These are phyloP conservation scores for Tetrapyrgos nigripes DNA, from an alignment of 1,284 basidiomycete species.

Conservation along the genomic window DNA sequence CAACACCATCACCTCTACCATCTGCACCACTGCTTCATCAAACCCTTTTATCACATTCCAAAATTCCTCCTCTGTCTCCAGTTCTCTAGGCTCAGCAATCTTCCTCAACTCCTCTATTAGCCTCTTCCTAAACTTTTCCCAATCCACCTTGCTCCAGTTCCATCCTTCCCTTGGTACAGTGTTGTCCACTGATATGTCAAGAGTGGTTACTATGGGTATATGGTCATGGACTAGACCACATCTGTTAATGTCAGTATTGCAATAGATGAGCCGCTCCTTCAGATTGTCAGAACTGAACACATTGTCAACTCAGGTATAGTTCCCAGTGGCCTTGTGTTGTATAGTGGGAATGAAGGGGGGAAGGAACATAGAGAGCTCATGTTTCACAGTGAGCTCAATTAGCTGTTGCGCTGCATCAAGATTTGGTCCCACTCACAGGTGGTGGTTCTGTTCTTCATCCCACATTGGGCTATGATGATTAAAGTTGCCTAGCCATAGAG, in stretches of 20 bases:
- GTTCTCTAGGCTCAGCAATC: not conserved
- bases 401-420: slow-evolving; percentile 15
- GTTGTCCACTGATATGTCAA: slow-evolving; percentile 11
- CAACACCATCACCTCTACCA: slow-evolving; percentile 27
- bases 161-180: not conserved
- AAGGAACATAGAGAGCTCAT: slow-evolving; percentile 32
- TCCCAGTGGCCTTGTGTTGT: slow-evolving; percentile 27
- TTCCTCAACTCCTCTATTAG: not conserved
- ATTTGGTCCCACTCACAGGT: slow-evolving; percentile 36
- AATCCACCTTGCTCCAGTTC: not conserved
- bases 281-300: slow-evolving; percentile 32
- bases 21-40: slow-evolving; percentile 19
- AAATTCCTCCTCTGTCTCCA: slow-evolving; percentile 1
- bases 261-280: slow-evolving; percentile 18
- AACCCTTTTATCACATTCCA: not conserved
- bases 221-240: slow-evolving; percentile 24
- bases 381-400: slow-evolving; percentile 18
- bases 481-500: slow-evolving; percentile 52
- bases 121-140: not conserved
- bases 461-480: slow-evolving; percentile 56
- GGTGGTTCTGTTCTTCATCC: slow-evolving; percentile 44
- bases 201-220: slow-evolving; percentile 20
- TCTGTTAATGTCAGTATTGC: not conserved
- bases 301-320: slow-evolving; percentile 39
- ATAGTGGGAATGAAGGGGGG: slow-evolving; percentile 36